Conservation (phyloP, 2,329 filamentous ascomycete genomes). For the Westerdykella aurantiaca region DNA sequence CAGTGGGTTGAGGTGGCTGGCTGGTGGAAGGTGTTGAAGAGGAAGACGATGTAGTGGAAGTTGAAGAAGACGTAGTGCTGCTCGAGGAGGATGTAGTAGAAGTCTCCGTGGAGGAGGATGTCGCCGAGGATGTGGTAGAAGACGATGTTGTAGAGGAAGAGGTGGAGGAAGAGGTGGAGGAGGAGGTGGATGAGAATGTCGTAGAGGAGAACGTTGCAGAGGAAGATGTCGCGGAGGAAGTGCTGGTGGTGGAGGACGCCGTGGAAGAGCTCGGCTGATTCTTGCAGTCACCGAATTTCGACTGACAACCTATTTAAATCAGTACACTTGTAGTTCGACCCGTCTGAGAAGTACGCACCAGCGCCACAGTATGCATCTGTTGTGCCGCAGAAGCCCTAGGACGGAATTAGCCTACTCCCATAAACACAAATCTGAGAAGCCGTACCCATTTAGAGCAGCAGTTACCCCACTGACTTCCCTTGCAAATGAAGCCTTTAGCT, state of each 20-base stretch:
- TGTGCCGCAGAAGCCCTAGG: constrained; percentile 1
- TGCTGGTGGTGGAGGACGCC: background rate
- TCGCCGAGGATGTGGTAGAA: background rate
- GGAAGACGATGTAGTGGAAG: background rate
- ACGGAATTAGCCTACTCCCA: background rate
- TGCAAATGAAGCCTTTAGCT: constrained; percentile 38
- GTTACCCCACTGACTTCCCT: constrained; percentile 39
- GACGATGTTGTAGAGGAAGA: background rate
- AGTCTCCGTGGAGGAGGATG: background rate
- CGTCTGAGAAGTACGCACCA: background rate
- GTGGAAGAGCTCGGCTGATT: background rate
- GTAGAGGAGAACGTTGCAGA: background rate
- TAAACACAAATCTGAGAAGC: background rate
- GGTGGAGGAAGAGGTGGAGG: background rate
- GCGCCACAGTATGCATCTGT: constrained; percentile 3
- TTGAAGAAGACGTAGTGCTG: background rate
- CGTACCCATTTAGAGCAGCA: constrained; percentile 40
- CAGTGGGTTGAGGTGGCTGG: too few species aligned
- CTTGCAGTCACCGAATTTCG: background rate
- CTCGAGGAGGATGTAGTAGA: background rate
- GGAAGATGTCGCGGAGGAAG: background rate
- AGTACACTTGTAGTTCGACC: background rate
- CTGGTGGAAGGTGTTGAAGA: background rate
- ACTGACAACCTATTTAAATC: background rate
- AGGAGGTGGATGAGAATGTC: background rate